Conservation (phyloP, 2,329 filamentous ascomycete species). For the Ophiostoma fasciatum region DNA sequence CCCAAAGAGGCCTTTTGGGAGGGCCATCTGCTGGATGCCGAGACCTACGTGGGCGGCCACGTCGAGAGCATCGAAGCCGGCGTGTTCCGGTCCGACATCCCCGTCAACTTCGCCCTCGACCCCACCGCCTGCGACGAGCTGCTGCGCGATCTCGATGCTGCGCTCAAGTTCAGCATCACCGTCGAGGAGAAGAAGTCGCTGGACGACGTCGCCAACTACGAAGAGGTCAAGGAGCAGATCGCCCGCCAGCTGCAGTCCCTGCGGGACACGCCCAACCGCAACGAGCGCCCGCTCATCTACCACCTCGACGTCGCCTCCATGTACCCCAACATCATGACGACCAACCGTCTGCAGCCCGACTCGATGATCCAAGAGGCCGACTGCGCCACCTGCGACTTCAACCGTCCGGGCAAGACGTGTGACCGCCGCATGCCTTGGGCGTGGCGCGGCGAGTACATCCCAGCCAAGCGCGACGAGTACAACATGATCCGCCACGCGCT, state of each 20-base stretch:
- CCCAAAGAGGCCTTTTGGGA: constrained; percentile 93
- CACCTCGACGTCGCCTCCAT: constrained; percentile 97
- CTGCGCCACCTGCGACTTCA: constrained; percentile 96
- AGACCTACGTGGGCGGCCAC: constrained; percentile 96
- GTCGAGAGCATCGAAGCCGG: constrained; percentile 98
- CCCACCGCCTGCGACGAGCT: constrained; percentile 80
- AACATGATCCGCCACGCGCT: constrained; percentile 94
- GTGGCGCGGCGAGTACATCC: constrained; percentile 94
- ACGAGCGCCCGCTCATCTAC: constrained; percentile 82
- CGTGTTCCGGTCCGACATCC: constrained; percentile 91
- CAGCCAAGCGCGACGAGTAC: constrained; percentile 93
- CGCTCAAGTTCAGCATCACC: constrained; percentile 72
- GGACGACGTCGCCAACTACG: constrained; percentile 67
- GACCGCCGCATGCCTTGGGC: constrained; percentile 91
- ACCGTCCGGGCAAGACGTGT: constrained; percentile 91
- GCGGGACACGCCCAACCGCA: constrained; percentile 69
- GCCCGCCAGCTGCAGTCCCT: constrained; percentile 52
- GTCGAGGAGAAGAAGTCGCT: constrained; percentile 73
- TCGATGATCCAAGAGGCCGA: constrained; percentile 98
- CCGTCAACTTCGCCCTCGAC: constrained; percentile 87
- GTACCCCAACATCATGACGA: constrained; percentile 99
- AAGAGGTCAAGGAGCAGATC: constrained; percentile 76
- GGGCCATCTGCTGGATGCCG: constrained; percentile 86
- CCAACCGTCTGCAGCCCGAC: constrained; percentile 90
- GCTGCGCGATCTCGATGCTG: constrained; percentile 70